A percentile compares a stretch with the other conserved stretches of the same genome.
phyloP scores from a whole-genome alignment of 495 filamentous ascomycete species.

The Aspergillus avenaceus region DNA sequence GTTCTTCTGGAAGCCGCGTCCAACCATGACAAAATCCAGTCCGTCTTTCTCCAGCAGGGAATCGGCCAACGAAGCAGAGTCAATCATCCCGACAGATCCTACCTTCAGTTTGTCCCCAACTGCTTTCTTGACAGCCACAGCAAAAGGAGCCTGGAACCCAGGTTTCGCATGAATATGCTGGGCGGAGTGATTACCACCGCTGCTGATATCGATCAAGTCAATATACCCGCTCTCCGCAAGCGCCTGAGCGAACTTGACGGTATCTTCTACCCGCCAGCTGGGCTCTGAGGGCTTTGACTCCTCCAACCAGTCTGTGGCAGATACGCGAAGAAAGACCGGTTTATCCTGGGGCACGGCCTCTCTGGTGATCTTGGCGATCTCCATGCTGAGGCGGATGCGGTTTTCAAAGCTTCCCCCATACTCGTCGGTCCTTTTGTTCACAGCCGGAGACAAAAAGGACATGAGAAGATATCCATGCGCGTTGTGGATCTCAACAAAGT shows the following conservation, averaged over 20 bases:
- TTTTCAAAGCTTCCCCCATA: conserved; percentile 67
- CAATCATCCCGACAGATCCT: conserved; percentile 58
- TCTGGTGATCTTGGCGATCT: conserved; percentile 57
- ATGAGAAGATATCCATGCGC: conserved; percentile 65
- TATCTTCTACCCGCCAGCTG: conserved; percentile 55
- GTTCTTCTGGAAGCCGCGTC: conserved; percentile 66
- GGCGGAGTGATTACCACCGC: conserved; percentile 53
- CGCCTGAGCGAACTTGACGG: conserved; percentile 49
- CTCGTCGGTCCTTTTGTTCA: conserved; percentile 59
- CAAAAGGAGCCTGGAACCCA: conserved; percentile 65
- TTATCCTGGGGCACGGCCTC: conserved; percentile 50
- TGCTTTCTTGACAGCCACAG: conserved; percentile 58
- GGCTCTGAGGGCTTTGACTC: conserved; percentile 41
- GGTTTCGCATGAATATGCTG: conserved; percentile 56
- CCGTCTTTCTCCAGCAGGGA: conserved; percentile 51
- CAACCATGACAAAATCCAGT: conserved; percentile 59
- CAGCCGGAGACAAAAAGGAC: conserved; percentile 60
- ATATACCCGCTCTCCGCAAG: conserved; percentile 53
- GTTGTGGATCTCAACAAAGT: conserved; percentile 57
- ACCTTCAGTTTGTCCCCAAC: conserved; percentile 47
- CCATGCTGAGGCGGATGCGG: conserved; percentile 52
- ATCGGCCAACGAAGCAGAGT: conserved; percentile 54
- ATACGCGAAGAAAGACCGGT: conserved; percentile 65
- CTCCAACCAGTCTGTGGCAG: conserved; percentile 59
- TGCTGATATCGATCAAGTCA: conserved; percentile 64